Percentiles rank a stretch among this genome's conserved stretches.
Conservation (phyloP, 116 monocot genomes). For the Cymodocea nodosa region DNA sequence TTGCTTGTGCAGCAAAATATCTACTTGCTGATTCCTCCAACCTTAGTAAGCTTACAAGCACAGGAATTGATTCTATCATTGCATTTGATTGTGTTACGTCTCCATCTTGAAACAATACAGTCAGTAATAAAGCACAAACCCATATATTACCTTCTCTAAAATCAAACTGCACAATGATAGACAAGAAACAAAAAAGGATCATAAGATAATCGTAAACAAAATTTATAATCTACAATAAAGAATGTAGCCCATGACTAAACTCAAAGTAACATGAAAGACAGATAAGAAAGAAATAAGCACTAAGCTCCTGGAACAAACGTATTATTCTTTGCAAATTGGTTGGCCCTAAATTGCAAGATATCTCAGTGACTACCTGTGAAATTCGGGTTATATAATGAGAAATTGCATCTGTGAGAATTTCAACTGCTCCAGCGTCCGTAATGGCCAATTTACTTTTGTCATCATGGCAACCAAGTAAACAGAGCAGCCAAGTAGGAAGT, state of each 20-base stretch:
- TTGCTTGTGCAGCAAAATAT: constrained; percentile 95
- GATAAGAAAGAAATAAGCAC: neutral
- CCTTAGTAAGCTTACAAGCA: constrained; percentile 63
- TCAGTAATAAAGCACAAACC: constrained; percentile 77
- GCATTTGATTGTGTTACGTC: constrained; percentile 55
- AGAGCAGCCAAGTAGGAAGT: constrained; percentile 64
- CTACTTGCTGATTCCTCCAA: constrained; percentile 68
- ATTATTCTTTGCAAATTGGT: neutral
- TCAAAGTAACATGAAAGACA: neutral
- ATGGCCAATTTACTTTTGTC: constrained; percentile 33
- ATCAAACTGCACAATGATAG: constrained; percentile 41
- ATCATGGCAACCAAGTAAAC: constrained; percentile 64
- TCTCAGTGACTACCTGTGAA: constrained; percentile 35
- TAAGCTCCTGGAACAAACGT: neutral
- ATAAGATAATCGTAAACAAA: neutral
- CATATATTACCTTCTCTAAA: constrained; percentile 64
- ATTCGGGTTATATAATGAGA: constrained; percentile 54
- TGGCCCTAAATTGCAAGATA: neutral
- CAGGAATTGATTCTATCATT: constrained; percentile 63
- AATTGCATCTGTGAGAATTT: constrained; percentile 64
- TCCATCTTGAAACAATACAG: constrained; percentile 68
- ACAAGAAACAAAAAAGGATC: constrained; percentile 5
- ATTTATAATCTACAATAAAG: neutral
- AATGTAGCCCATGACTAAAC: neutral
- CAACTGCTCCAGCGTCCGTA: constrained; percentile 67